Percentiles rank a stretch among this genome's conserved stretches.
Evolutionary conservation across 2,329 filamentous ascomycete genomes (phyloP).

Genomic region (Paecilomyces fulvus): DNA sequence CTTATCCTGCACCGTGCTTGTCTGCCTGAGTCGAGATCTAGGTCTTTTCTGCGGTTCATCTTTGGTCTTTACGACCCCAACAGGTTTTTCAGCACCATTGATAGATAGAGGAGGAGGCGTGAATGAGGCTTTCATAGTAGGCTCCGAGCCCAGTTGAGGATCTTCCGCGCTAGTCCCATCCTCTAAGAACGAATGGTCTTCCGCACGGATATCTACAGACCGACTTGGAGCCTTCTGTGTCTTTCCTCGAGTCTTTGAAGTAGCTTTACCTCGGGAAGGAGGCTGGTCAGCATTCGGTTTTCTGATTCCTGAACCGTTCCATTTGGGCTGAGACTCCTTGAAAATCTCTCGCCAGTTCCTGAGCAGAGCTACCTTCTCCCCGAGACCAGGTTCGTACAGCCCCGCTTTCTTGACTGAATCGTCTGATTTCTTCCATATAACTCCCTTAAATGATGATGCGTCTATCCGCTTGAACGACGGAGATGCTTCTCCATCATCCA

Average conservation of each 20-base stretch:
- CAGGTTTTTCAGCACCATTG: neutral
- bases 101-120: neutral
- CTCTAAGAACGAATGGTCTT: neutral
- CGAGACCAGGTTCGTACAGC: conserved; percentile 30
- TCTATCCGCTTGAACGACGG: conserved; percentile 9
- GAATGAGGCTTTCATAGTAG: neutral
- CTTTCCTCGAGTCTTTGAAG: neutral
- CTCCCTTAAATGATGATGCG: conserved; percentile 27
- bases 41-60: neutral
- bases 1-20: neutral
- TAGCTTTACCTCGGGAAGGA: neutral
- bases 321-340: conserved; percentile 23
- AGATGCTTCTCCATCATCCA: neutral
- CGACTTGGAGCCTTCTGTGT: neutral
- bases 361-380: conserved; percentile 36
- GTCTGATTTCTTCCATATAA: conserved; percentile 30
- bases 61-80: neutral
- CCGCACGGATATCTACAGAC: conserved; percentile 7
- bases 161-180: conserved; percentile 5
- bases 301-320: conserved; percentile 13
- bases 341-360: conserved; percentile 41
- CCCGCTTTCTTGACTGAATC: conserved; percentile 16
- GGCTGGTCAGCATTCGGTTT: neutral
- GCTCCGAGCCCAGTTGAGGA: neutral
- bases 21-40: neutral